These are phyloP conservation scores for Penicillium capsulatum DNA, from an alignment of 2,329 filamentous ascomycete species.

Conservation along the genomic window DNA sequence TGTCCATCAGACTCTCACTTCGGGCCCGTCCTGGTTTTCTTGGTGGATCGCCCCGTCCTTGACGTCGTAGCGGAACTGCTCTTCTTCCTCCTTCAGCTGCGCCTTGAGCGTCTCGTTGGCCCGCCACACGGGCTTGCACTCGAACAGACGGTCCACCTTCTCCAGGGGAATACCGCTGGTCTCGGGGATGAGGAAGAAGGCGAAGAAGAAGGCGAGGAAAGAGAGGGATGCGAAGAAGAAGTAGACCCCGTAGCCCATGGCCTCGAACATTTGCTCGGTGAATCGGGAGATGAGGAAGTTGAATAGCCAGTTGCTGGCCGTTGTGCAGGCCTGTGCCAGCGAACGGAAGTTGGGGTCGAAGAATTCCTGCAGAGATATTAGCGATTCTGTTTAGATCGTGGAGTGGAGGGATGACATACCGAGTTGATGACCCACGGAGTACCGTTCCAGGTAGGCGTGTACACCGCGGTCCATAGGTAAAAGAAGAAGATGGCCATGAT, in stretches of 20 bases:
- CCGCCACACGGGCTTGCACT: constrained; percentile 33
- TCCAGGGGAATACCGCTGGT: constrained; percentile 63
- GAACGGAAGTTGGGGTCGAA: constrained; percentile 66
- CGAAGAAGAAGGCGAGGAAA: constrained; percentile 55
- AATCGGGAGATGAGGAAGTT: constrained; percentile 36
- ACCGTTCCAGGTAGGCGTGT: constrained; percentile 68
- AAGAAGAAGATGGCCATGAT: constrained; percentile 58
- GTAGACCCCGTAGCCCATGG: constrained; percentile 58
- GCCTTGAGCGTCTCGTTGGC: constrained; percentile 35
- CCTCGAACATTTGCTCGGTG: constrained; percentile 41
- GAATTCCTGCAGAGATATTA: constrained; percentile 50
- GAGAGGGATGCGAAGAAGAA: constrained; percentile 64
- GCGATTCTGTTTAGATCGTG: background rate
- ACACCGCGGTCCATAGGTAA: constrained; percentile 69
- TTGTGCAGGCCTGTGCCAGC: constrained; percentile 66
- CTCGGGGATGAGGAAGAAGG: constrained; percentile 62
- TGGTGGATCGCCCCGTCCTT: constrained; percentile 22
- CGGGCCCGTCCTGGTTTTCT: constrained; percentile 11
- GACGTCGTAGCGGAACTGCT: constrained; percentile 31
- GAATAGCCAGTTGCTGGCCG: constrained; percentile 36
- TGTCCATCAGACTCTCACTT: background rate
- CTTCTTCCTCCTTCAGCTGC: constrained; percentile 35
- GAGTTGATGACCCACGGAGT: constrained; percentile 72
- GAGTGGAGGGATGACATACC: constrained; percentile 13
- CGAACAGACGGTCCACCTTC: constrained; percentile 60